Evolutionary conservation across 192 early-diverging fungal genomes (phyloP).

Genomic region (Lobosporangium transversale): DNA sequence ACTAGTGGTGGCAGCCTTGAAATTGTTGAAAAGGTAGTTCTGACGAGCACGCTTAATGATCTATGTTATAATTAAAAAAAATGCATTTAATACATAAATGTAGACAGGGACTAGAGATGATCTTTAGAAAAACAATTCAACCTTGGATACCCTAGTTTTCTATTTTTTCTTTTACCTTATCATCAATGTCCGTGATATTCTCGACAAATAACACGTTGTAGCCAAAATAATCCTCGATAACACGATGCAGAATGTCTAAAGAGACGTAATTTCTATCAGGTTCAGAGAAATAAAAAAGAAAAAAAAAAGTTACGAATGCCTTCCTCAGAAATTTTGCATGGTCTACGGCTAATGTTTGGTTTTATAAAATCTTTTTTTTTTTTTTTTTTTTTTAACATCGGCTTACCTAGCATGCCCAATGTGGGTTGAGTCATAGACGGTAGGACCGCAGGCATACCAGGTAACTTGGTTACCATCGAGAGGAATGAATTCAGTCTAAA

Average conservation of each 20-base stretch:
- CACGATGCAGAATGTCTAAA: constrained; percentile 92
- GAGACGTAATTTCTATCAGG: constrained; percentile 83
- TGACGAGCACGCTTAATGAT: constrained; percentile 94
- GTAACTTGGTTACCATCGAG: constrained; percentile 80
- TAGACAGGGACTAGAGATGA: no score
- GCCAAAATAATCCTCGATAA: constrained; percentile 94
- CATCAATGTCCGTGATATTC: constrained; percentile 99
- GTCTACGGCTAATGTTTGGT: not conserved
- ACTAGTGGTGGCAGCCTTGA: constrained; percentile 46
- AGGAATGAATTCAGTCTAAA: constrained; percentile 92
- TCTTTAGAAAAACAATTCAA: not conserved
- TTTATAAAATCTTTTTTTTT: no score
- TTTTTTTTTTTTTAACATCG: not conserved
- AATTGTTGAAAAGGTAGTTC: constrained; percentile 76
- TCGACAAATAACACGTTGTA: constrained; percentile 95
- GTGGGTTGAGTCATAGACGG: constrained; percentile 96
- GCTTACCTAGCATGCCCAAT: constrained; percentile 92
- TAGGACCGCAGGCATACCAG: constrained; percentile 99
- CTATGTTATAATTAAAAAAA: no score
- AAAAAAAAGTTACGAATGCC: not conserved
- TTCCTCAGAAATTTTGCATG: not conserved
- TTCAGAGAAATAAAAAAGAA: not conserved
- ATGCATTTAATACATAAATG: no score
- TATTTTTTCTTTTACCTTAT: constrained; percentile 69
- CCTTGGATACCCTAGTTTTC: not conserved